Conservation (phyloP, 1,284 basidiomycete species). For the Ganoderma multipileum region DNA sequence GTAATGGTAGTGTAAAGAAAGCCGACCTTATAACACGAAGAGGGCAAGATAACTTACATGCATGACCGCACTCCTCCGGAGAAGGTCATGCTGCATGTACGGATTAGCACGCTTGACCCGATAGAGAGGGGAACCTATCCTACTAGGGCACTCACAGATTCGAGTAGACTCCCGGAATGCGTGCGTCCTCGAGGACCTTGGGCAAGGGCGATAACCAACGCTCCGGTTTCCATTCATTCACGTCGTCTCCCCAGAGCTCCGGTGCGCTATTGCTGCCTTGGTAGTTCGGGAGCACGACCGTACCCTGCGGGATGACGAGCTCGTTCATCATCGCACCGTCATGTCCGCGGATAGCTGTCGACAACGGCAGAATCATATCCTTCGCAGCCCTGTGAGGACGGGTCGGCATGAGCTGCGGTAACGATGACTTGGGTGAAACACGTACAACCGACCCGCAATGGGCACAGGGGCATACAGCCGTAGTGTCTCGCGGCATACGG, state of each 20-base stretch:
- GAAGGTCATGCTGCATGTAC: slow-evolving; percentile 22
- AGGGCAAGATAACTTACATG: slow-evolving; percentile 6
- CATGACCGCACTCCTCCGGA: slow-evolving; percentile 20
- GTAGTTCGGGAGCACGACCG: slow-evolving; percentile 12
- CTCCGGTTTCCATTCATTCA: slow-evolving; percentile 33
- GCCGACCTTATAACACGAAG: neutral
- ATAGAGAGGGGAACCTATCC: neutral
- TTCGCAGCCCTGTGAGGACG: slow-evolving; percentile 26
- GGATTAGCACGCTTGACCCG: too few relatives aligned
- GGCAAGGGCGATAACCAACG: slow-evolving; percentile 29
- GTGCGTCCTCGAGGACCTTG: slow-evolving; percentile 17
- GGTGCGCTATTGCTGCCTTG: slow-evolving; percentile 24
- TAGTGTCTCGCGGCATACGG: slow-evolving; percentile 42
- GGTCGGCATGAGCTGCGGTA: neutral
- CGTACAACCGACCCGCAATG: neutral
- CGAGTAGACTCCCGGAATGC: slow-evolving; percentile 30
- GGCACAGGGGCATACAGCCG: slow-evolving; percentile 4
- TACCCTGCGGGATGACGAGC: slow-evolving; percentile 4
- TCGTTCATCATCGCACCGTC: slow-evolving; percentile 6
- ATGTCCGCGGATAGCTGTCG: slow-evolving; percentile 29
- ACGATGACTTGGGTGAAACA: neutral
- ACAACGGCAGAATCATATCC: slow-evolving; percentile 34
- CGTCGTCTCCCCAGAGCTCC: slow-evolving; percentile 31
- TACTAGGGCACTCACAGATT: slow-evolving; percentile 26
- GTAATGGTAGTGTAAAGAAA: neutral